Base-by-base conservation (phyloP, 768 basidiomycete genomes). In the Lactarius indigo region DNA sequence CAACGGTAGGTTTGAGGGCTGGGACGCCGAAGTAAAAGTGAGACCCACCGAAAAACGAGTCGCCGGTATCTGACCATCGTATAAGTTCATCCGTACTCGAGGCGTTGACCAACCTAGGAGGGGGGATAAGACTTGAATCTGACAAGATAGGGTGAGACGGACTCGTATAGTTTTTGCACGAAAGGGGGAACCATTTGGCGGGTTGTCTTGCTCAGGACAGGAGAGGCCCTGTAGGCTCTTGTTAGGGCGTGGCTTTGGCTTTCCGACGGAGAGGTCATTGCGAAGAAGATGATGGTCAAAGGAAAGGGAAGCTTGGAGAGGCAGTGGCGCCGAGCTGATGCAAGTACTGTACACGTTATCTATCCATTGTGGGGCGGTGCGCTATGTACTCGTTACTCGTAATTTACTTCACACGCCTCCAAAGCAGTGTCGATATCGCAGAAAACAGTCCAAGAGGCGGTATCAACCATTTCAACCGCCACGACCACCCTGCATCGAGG, bases 111-210 rank as follows among this genome's bases (percentile, higher is more conserved):
- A 98, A 96, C 76, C 95, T 97, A 72, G 56, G 60, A 56, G 61
- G 65, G 59, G 65, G 39, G 50, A 66, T 31, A n/a, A 60, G 56
- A 23, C 57, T 30, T 62, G 55, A 57, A 61, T 37, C 6, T 17
- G 57, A 54, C 18, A 30, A 63, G 71, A 68, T 68, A 61, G 68
- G 65, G 10, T 10, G 63, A 65, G 58, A 84, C 89, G 70, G 64
- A 96, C 94, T 90, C 90, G 78, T 89, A 96, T 39, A 98, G 83
- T 77, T 98, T 98, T 77, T 95, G 92, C 17, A 97, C 82, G 74
- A 97, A 97, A 0, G 91, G 90, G 3, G 95, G 94, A 1, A 90
- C 84, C 41, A 82, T 75, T 64, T 81, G 80, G 65, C 80, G 78
- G 18, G 81, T 79, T n/a, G 79, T 78, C 75, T 76, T 82, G 75